These are phyloP conservation scores for Calonectria montana DNA, from an alignment of 2,329 filamentous ascomycete genomes.

Conservation along the genomic window DNA sequence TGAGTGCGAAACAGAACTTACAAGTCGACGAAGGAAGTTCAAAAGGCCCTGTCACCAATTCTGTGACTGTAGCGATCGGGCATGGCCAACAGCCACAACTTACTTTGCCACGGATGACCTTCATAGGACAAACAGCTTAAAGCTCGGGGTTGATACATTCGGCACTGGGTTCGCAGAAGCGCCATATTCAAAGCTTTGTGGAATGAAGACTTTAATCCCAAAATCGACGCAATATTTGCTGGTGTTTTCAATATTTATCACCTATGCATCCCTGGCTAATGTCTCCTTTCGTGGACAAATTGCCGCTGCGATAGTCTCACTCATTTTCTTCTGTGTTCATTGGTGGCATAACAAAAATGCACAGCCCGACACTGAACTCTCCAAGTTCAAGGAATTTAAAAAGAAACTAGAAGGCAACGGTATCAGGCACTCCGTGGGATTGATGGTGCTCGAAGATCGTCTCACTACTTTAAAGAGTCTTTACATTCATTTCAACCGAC, in stretches of 20 bases:
- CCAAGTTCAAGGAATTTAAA: neutral
- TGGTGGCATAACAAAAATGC: neutral
- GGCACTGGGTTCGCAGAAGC: neutral
- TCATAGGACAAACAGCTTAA: neutral
- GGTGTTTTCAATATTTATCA: neutral
- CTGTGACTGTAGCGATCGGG: neutral
- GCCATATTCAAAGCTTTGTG: neutral
- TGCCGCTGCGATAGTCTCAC: no score
- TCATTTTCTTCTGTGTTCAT: neutral
- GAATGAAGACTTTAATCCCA: neutral
- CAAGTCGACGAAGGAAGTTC: neutral
- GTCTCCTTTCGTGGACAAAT: neutral
- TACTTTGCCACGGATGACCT: neutral
- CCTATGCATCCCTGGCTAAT: neutral
- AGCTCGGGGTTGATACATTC: neutral
- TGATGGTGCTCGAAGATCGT: neutral
- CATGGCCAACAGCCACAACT: neutral
- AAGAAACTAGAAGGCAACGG: neutral
- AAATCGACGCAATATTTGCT: neutral
- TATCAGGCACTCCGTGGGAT: neutral
- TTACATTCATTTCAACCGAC: neutral
- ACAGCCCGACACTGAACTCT: neutral
- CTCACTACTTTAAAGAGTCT: neutral
- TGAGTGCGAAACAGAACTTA: neutral
- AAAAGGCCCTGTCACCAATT: neutral